phyloP scores from a whole-genome alignment of 768 basidiomycete genomes.

The Lentinula edodes region DNA sequence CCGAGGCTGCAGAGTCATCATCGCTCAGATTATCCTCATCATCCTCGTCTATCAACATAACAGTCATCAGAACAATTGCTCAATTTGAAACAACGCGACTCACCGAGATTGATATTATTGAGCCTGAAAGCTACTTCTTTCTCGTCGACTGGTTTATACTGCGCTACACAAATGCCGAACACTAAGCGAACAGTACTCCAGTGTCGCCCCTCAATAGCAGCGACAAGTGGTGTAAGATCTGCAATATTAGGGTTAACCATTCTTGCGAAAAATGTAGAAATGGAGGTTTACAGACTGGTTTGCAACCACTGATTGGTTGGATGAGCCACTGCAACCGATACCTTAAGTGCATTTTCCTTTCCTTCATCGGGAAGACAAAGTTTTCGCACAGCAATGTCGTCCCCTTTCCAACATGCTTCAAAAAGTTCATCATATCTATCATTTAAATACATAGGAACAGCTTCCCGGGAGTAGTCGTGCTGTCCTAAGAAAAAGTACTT shows the following conservation, averaged over 20 bases:
- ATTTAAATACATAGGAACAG: slow-evolving; percentile 27
- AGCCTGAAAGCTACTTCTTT: slow-evolving; percentile 24
- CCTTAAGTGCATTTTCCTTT: background rate
- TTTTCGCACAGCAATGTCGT: slow-evolving; percentile 43
- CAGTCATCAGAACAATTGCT: background rate
- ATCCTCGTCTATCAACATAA: slow-evolving; percentile 5
- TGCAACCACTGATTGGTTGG: background rate
- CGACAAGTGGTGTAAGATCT: slow-evolving; percentile 46
- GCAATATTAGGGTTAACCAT: background rate
- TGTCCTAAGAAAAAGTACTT: background rate
- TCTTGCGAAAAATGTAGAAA: background rate
- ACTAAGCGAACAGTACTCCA: slow-evolving; percentile 59
- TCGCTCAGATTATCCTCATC: slow-evolving; percentile 19
- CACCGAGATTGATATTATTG: slow-evolving; percentile 30
- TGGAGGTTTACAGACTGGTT: background rate
- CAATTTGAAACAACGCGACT: background rate
- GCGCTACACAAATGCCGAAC: slow-evolving; percentile 50
- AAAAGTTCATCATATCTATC: slow-evolving; percentile 47
- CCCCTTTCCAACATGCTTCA: slow-evolving; percentile 49
- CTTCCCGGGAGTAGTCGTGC: background rate
- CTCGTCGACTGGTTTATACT: slow-evolving; percentile 36
- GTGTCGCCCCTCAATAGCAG: slow-evolving; percentile 41
- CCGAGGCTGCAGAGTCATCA: slow-evolving; percentile 35
- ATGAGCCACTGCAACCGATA: background rate
- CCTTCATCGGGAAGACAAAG: slow-evolving; percentile 43